Evolutionary conservation across 345 rosid species (phyloP).

Genomic region (Cardiospermum halicacabum): DNA sequence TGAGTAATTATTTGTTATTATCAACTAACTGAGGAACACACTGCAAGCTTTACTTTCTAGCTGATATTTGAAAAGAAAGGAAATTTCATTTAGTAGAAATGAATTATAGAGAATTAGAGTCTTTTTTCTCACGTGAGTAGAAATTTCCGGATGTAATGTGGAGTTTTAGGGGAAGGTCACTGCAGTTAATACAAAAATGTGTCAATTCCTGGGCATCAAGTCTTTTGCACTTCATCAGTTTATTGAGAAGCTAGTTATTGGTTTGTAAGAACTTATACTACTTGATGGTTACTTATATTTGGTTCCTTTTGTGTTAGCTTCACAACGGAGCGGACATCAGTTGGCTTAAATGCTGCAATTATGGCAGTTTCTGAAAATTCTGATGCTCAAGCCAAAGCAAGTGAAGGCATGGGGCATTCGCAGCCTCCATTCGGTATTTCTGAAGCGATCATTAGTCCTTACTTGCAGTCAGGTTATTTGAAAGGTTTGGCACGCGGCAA

Average conservation of each 20-base stretch:
- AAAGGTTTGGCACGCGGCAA: constrained; percentile 62
- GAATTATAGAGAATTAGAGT: no score
- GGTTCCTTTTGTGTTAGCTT: constrained; percentile 47
- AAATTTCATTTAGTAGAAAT: no score
- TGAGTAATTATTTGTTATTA: no score
- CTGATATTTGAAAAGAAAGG: no score
- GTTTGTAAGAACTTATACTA: background rate
- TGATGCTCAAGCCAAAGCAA: constrained; percentile 25
- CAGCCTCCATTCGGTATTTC: constrained; percentile 34
- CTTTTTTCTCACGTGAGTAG: no score
- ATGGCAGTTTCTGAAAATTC: constrained; percentile 25
- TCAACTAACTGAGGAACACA: no score
- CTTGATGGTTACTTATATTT: background rate
- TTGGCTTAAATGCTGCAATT: constrained; percentile 73
- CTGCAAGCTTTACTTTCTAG: no score
- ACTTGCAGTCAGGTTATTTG: constrained; percentile 47
- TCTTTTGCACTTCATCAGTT: background rate
- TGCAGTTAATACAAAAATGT: background rate
- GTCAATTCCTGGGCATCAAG: background rate
- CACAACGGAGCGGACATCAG: constrained; percentile 52
- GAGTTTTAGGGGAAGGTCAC: no score
- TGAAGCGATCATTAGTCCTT: constrained; percentile 44
- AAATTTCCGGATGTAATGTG: no score
- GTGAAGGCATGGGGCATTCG: constrained; percentile 19
- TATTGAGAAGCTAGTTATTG: no score